Evolutionary conservation across 2,329 filamentous ascomycete genomes (phyloP), one percentile per base, ranked within the genome.

Genomic region (Fusarium mexicanum): DNA sequence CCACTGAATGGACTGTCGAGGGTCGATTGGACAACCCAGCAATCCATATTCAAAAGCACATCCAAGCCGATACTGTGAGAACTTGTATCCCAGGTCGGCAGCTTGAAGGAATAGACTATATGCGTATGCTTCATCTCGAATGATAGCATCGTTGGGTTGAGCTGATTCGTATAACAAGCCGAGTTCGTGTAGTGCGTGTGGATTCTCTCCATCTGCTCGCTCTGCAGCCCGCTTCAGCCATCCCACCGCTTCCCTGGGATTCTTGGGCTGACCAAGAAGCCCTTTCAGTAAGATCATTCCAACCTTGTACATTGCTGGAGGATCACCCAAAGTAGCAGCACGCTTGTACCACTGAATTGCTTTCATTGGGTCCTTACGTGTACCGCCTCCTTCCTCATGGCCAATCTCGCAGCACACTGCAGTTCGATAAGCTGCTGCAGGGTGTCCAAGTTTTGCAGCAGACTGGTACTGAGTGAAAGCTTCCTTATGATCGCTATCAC

Each of bases 271-370:
- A 8, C 95, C 95, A n/a, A 99, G 88, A 35, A 98, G 87, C 17
- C 96, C 96, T 83, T 98, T 98, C 62, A 98, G 89, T 71, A 94
- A 86, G 75, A 99, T 97, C 92, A 98, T 97, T 67, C 96, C 96
- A 83, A 98, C 91, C 84, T 99, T 99, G 86, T 98, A 99, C 94
- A 98, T 97, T 37, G 95, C 96, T 2, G 96, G 93, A 4, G 93
- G 92, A 79, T 99, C 96, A 7, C 96, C 96, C 6, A 98, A 87
- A 18, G 93, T 92, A 17, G 96, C 96, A 12, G 96, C 95, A 48
- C 95, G 93, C 81, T 96, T 95, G 83, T 99, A 99, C 96, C 96
- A 99, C 82, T 98, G 96, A 26, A 98, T 95, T 3, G 96, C 96
- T 84, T 98, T 98, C 74, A 96, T 84, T 2, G 94, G 94, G 79